These are phyloP conservation scores for Astrocystis sublimbata DNA, from an alignment of 495 filamentous ascomycete species.

Conservation along the genomic window DNA sequence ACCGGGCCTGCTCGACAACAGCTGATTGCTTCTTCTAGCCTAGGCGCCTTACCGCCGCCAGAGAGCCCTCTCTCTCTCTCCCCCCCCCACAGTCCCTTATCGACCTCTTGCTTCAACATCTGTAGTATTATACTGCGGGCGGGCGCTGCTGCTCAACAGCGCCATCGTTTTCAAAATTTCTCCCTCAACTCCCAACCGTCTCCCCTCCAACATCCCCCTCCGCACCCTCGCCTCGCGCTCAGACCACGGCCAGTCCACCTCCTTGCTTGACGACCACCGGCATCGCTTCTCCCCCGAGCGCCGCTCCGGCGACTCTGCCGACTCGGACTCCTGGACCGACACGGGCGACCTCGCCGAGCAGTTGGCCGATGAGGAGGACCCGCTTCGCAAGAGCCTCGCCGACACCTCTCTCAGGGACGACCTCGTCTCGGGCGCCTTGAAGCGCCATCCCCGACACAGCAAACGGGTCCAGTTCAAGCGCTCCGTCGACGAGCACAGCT, in stretches of 20 bases:
- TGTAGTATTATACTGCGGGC: constrained; percentile 44
- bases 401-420: constrained; percentile 61
- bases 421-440: constrained; percentile 49
- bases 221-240: constrained; percentile 52
- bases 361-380: constrained; percentile 77
- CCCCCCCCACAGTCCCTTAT: constrained; percentile 37
- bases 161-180: constrained; percentile 59
- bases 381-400: constrained; percentile 64
- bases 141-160: constrained; percentile 63
- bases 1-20: constrained; percentile 14
- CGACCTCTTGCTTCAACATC: constrained; percentile 28
- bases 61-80: constrained; percentile 24
- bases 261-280: constrained; percentile 42
- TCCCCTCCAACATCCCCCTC: constrained; percentile 64
- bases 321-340: constrained; percentile 80
- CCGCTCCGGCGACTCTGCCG: constrained; percentile 66
- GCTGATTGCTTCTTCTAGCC: constrained; percentile 21
- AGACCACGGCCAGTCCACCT: constrained; percentile 40
- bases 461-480: constrained; percentile 52
- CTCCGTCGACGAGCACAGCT: constrained; percentile 34
- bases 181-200: constrained; percentile 49
- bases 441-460: constrained; percentile 38
- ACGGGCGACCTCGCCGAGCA: constrained; percentile 93
- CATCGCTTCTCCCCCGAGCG: constrained; percentile 40
- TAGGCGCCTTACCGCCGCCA: no score